Base-by-base conservation (phyloP, 192 early-diverging fungal genomes). In the Geranomyces variabilis region DNA sequence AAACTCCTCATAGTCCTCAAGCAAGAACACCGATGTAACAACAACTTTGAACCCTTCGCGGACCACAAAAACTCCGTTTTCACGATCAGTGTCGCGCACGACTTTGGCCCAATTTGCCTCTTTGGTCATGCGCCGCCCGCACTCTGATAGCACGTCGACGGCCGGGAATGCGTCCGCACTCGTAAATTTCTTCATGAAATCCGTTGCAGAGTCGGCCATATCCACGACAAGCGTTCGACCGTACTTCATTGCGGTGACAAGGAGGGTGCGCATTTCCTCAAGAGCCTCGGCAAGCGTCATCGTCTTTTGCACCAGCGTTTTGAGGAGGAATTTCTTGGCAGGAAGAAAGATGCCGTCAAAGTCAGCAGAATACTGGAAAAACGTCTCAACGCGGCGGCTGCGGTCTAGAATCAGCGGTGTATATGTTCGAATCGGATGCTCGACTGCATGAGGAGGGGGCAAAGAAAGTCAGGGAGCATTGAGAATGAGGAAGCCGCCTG, bases 401-500 rank as follows among this genome's bases (percentile, higher is more conserved):
- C 73, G 76, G 46, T 81, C 80, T 28, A 81, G 36, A 14, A 81
- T 67, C 7, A 81, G 73, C 21, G 80, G 80, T 15, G 80, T 81
- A 55, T 67, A 81, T 22, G 76, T 68, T 10, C 66, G 60, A 10
- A 21, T 29, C 19, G 73, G 66, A 46, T 78, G 70, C 33, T 48
- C 28, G 17, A 77, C 46, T 22, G 69, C 14, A 53, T 17, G 51
- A 17, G n/a, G 4, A n/a, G 51, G 19, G 46, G 19, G 26, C 28
- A 63, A 47, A 47, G 19, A 10, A 19, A 47, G 12, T 19, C 46
- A 19, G 46, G 12, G 19, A 47, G 19, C 12, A 10, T 19, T 47
- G 10, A 13, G 19, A 10, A 47, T 47, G 46, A 19, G 19, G 46
- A 47, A 47, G 19, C 46, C 19, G 19, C 12, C 19, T 19, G 46